Conservation (phyloP, 768 basidiomycete genomes). For the Lyophyllum semitale region DNA sequence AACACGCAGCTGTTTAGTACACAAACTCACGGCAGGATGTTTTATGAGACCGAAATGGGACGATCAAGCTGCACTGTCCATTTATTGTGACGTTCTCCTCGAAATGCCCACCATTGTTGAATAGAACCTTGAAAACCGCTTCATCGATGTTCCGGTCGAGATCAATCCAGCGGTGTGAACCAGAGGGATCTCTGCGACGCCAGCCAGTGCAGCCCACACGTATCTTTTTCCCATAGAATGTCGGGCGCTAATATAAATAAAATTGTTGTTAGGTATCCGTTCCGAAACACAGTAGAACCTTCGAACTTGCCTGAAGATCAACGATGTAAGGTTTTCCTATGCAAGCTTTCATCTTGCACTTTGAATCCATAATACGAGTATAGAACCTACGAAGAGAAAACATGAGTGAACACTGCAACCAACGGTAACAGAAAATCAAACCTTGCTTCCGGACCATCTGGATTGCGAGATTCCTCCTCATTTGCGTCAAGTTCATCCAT, state of each 20-base stretch:
- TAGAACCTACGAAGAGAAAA: too few species aligned
- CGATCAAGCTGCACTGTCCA: not conserved
- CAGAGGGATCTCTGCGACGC: not conserved
- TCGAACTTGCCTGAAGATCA: not conserved
- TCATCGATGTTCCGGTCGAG: not conserved
- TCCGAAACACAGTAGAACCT: too few species aligned
- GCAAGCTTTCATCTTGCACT: not conserved
- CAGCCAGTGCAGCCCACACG: not conserved
- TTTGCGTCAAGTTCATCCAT: not conserved
- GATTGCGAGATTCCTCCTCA: not conserved
- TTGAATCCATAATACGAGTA: not conserved
- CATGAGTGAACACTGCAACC: too few species aligned
- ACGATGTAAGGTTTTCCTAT: not conserved
- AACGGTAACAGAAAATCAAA: not conserved
- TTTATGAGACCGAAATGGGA: not conserved
- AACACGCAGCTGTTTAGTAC: not conserved
- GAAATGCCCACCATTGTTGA: not conserved
- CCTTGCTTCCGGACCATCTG: not conserved
- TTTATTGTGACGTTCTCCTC: not conserved
- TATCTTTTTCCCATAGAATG: not conserved
- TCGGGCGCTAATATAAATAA: not conserved
- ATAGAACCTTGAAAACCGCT: not conserved
- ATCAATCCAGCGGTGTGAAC: not conserved
- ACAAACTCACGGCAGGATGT: not conserved
- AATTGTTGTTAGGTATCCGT: too few species aligned